Base-by-base conservation (phyloP, 2,329 filamentous ascomycete genomes). In the Myriosclerotinia curreyana region DNA sequence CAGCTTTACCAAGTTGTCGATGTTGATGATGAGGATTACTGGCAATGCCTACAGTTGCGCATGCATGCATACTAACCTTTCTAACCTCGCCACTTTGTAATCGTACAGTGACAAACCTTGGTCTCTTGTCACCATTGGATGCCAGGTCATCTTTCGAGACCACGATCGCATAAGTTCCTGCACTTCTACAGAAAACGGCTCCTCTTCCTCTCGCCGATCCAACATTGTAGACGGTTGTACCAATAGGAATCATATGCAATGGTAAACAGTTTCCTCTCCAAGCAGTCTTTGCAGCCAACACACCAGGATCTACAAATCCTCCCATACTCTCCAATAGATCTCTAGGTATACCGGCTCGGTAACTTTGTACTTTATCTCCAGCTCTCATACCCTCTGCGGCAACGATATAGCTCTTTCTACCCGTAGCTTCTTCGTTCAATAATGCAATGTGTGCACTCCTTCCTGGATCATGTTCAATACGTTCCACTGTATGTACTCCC, bases 11-110 rank as follows among this genome's bases (percentile, higher is more conserved):
- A 64, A 99, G 83, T 74, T 95, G 91, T 69, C 86, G 83, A 77
- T 96, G 96, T 70, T 96, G 91, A 76, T 92, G 89, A 76, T 96
- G 89, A 54, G 89, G 86, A 77, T 99, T 99, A 83, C 95, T 98
- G 49, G 94, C 89, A 65, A 96, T 86, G 42, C 95, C 95, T 74
- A 99, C 89, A 3, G 96, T 99, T 31, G 92, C 95, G 73, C 94
- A 96, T 51, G 95, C 94, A 73, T 98, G 89, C 76, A 90, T 92
- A 80, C 89, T 91, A 66, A 98, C 92, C 71, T 88, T 89, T 68
- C 96, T 86, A 64, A 96, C 85, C 76, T 99, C 95, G 58, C 95
- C 95, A 76, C 93, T 98, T 77, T 96, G 92, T 58, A 99, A 80
- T 66, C 90, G 86, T 52, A 99, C 86, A 54, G 87, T 91, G 65